A percentile compares a stretch with the other conserved stretches of the same genome.
phyloP scores from a whole-genome alignment of 2,329 filamentous ascomycete genomes.

The Aspergillus sp. region DNA sequence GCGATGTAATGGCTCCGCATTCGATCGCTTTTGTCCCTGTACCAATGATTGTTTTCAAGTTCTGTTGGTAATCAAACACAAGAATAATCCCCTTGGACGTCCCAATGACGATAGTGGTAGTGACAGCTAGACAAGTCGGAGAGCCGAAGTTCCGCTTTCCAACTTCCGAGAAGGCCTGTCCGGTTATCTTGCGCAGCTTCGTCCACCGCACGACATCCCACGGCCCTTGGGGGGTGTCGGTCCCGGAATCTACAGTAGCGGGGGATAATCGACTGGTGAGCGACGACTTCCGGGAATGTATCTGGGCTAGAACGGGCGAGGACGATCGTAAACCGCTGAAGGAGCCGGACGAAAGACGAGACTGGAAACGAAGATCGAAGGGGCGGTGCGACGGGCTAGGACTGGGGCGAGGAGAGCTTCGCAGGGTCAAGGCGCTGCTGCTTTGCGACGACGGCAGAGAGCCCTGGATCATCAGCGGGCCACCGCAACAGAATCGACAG shows the following conservation, averaged over 20 bases:
- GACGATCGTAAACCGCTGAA: slow-evolving; percentile 62
- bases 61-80: slow-evolving; percentile 97
- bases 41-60: slow-evolving; percentile 88
- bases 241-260: slow-evolving; percentile 58
- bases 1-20: slow-evolving; percentile 78
- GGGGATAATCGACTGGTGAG: slow-evolving; percentile 66
- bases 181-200: slow-evolving; percentile 82
- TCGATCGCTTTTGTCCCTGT: slow-evolving; percentile 94
- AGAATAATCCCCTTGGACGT: slow-evolving; percentile 93
- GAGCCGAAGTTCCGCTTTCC: slow-evolving; percentile 89
- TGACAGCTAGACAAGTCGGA: slow-evolving; percentile 85
- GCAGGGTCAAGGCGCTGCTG: slow-evolving; percentile 69
- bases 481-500: slow-evolving; percentile 56
- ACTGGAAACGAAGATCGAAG: slow-evolving; percentile 93
- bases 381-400: slow-evolving; percentile 83
- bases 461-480: slow-evolving; percentile 40
- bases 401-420: slow-evolving; percentile 66
- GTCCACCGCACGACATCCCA: slow-evolving; percentile 99
- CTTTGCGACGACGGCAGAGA: slow-evolving; percentile 61
- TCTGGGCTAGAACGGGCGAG: slow-evolving; percentile 74
- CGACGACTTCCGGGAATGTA: slow-evolving; percentile 78
- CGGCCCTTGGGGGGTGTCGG: slow-evolving; percentile 71
- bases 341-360: slow-evolving; percentile 68
- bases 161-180: slow-evolving; percentile 86
- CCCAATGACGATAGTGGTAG: slow-evolving; percentile 82